Base-by-base conservation (phyloP, 169 alveolate species). In the Plasmodium ovale region DNA sequence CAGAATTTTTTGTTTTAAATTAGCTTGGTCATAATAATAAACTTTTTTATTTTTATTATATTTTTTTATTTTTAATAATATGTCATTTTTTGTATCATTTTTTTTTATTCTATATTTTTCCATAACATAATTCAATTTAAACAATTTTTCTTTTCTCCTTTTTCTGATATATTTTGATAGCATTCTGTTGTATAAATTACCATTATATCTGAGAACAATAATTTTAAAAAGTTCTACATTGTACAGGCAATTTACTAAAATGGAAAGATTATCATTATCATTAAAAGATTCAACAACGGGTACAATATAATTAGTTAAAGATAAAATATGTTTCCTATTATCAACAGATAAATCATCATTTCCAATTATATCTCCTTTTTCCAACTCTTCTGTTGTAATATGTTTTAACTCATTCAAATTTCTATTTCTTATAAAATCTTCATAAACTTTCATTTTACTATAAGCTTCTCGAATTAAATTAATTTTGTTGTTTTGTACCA, bases 271-370 rank as follows among this genome's bases (percentile, higher is more conserved):
- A 21, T 79, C 89, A 79, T 65, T 64, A 49, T 79, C 89, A 42
- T 79, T 64, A 19, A 47, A 79, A 21, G 89, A 79, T 14, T 79
- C 89, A 6, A 79, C 84, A 68, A 79, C 42, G 3, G 89, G 89
- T 27, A 79, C 71, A 54, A 79, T 79, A 42, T 79, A 79, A 31
- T 79, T 79, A 3, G 89, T 79, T 79, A 79, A 70, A 12, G 89
- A 64, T 51, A 79, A 54, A 16, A 79, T 53, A 53, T 62, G 74
- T 68, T 51, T 65, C 19, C 89, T 29, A 42, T 79, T 37, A 10
- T 65, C 89, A 29, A 51, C 27, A 31, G 29, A 51, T 31, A 79
- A 37, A 42, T 79, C 69, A 53, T 62, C 70, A 19, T 64, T 62
- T 12, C 14, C n/a, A 6, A 23, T 25, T 9, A 2, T 14, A 6